phyloP scores from a whole-genome alignment of 139 green algal species.

The Picochlorum sp. region DNA sequence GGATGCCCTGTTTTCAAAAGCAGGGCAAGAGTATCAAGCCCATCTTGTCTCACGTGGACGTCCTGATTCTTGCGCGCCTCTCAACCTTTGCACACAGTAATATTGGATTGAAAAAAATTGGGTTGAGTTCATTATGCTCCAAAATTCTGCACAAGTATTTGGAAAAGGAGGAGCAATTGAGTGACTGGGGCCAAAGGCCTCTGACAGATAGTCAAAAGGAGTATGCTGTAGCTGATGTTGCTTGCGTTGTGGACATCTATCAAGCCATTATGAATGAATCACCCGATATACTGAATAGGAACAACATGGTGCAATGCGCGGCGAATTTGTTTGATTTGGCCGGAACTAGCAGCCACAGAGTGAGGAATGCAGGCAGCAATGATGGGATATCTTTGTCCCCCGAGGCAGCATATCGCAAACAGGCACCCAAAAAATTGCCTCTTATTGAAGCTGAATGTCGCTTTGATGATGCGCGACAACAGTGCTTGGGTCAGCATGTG shows the following conservation, averaged over 20 bases:
- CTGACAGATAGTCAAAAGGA: conserved; percentile 18
- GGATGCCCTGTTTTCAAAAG: conserved; percentile 25
- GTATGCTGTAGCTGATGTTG: conserved; percentile 30
- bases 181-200: conserved; percentile 21
- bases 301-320: conserved; percentile 6
- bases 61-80: conserved; percentile 13
- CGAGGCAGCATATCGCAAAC: neutral
- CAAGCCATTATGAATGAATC: neutral
- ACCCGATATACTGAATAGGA: neutral
- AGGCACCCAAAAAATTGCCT: neutral
- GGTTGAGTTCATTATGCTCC: conserved; percentile 9
- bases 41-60: conserved; percentile 23
- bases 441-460: conserved; percentile 2
- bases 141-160: conserved; percentile 16
- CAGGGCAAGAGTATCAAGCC: neutral
- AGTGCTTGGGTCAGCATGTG: neutral
- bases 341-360: neutral
- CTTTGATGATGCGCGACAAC: neutral
- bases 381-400: neutral
- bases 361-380: neutral
- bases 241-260: conserved; percentile 24
- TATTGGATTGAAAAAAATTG: conserved; percentile 10
- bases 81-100: neutral
- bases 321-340: neutral
- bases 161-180: conserved; percentile 33